phyloP scores from a whole-genome alignment of 805 yeast genomes.

The Candida boidinii region DNA sequence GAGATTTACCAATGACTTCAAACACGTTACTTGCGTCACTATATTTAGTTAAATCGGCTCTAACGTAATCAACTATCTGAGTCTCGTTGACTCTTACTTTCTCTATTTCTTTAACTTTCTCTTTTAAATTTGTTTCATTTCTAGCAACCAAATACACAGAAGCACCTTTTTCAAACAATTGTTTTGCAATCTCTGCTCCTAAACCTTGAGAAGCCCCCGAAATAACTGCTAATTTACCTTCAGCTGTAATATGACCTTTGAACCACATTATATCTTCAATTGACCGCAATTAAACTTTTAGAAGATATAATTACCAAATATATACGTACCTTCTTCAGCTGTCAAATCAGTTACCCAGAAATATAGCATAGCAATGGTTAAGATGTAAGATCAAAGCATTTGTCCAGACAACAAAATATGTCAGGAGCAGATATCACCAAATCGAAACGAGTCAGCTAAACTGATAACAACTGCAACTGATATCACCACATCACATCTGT shows the following conservation, averaged over 20 bases:
- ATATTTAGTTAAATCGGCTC: constrained; percentile 61
- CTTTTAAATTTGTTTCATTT: constrained; percentile 48
- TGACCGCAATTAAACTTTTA: no score
- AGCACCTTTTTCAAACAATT: constrained; percentile 38
- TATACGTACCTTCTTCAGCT: no score
- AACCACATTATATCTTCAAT: background rate
- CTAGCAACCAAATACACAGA: constrained; percentile 73
- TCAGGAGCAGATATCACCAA: no score
- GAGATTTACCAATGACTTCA: constrained; percentile 28
- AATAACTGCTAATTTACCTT: constrained; percentile 55
- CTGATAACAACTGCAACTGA: no score
- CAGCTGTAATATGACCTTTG: constrained; percentile 18
- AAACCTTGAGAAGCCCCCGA: constrained; percentile 95
- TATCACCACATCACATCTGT: no score
- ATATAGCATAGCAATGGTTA: no score
- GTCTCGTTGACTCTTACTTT: constrained; percentile 16
- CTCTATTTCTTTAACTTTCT: constrained; percentile 39
- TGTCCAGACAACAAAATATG: no score
- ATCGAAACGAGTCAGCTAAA: no score
- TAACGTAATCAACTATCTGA: constrained; percentile 33
- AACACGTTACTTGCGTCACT: constrained; percentile 38
- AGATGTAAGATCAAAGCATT: no score
- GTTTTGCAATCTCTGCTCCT: constrained; percentile 69
- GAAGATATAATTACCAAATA: no score
- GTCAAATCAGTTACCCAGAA: no score